A percentile compares a stretch with the other conserved stretches of the same genome.
These are phyloP conservation scores for Exserohilum rostratum DNA, from an alignment of 2,329 filamentous ascomycete genomes.

Conservation along the genomic window DNA sequence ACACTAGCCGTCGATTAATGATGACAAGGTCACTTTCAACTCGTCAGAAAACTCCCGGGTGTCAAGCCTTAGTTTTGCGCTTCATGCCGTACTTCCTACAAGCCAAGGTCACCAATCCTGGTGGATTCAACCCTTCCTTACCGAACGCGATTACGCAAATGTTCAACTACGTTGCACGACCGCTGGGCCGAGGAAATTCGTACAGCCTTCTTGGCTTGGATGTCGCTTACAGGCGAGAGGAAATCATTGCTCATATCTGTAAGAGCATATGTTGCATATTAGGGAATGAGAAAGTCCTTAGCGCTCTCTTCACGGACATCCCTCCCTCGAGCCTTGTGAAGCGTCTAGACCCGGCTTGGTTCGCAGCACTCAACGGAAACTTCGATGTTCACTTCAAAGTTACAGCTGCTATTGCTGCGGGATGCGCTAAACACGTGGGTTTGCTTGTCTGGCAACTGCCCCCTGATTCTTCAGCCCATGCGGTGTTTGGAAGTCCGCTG, in stretches of 20 bases:
- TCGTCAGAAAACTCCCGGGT: background rate
- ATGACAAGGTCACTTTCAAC: too few species aligned
- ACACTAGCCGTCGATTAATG: too few species aligned
- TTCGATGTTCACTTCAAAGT: background rate
- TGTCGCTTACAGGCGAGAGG: background rate
- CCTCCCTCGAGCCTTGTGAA: background rate
- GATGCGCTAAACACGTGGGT: background rate
- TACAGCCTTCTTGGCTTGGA: background rate
- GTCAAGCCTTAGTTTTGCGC: background rate
- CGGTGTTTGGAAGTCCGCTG: background rate
- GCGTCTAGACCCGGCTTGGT: background rate
- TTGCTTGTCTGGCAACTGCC: background rate
- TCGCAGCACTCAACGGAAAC: background rate
- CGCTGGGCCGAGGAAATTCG: background rate
- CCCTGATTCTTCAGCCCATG: background rate
- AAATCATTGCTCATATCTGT: background rate
- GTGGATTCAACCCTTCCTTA: background rate
- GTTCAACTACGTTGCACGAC: background rate
- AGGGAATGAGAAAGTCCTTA: background rate
- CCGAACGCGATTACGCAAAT: background rate
- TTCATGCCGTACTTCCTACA: background rate
- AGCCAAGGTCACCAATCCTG: background rate
- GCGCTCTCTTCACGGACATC: background rate
- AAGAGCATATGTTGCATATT: background rate
- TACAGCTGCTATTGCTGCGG: background rate